Percentiles rank a stretch among this genome's conserved stretches.
These are phyloP conservation scores for Aspergillus japonicus DNA, from an alignment of 2,329 filamentous ascomycete species.

Conservation along the genomic window DNA sequence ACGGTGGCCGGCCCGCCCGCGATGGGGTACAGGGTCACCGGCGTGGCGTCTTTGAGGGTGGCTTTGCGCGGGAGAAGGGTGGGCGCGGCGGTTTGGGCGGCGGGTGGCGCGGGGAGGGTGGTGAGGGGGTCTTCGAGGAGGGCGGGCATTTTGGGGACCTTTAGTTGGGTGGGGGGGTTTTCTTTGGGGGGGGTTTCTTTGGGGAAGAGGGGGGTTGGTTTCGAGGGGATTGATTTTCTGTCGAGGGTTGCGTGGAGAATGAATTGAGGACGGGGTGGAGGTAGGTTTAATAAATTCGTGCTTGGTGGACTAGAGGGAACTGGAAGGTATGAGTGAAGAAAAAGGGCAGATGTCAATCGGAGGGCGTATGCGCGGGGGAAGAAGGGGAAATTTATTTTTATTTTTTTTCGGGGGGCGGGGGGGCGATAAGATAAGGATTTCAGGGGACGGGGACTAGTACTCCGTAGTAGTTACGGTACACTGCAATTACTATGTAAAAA, in stretches of 20 bases:
- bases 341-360: too few relatives aligned
- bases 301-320: background rate
- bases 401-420: too few relatives aligned
- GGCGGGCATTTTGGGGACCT: conserved; percentile 33
- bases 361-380: background rate
- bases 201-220: background rate
- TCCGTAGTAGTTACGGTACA: too few relatives aligned
- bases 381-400: too few relatives aligned
- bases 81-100: conserved; percentile 18
- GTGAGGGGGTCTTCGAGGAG: conserved; percentile 38
- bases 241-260: too few relatives aligned
- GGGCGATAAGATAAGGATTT: too few relatives aligned
- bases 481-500: too few relatives aligned
- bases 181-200: background rate
- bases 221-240: too few relatives aligned
- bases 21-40: conserved; percentile 33
- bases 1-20: conserved; percentile 22
- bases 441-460: too few relatives aligned
- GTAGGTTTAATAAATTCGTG: too few relatives aligned
- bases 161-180: too few relatives aligned
- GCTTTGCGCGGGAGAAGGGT: conserved; percentile 23
- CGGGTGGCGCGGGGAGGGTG: conserved; percentile 27
- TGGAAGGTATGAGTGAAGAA: background rate
- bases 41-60: conserved; percentile 24
- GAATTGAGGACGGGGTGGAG: too few relatives aligned